A percentile compares a stretch with the other conserved stretches of the same genome.
Evolutionary conservation across 2,329 filamentous ascomycete genomes (phyloP).

Genomic region (Albifimbria verrucaria): DNA sequence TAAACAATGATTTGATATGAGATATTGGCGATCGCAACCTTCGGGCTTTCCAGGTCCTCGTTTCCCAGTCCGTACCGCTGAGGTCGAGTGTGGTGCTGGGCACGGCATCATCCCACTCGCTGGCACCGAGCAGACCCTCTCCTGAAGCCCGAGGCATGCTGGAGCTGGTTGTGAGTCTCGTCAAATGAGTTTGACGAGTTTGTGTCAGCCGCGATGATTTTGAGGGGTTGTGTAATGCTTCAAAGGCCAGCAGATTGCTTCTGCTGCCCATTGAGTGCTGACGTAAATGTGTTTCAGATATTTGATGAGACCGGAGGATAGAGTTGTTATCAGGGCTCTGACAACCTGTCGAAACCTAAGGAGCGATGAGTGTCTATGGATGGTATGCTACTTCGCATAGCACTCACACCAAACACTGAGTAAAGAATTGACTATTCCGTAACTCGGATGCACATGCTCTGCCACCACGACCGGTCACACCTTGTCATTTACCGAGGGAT

Average conservation of each 20-base stretch:
- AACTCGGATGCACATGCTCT: too few species aligned
- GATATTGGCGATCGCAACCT: not conserved
- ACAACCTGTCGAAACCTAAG: not conserved
- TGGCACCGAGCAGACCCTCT: slow-evolving; percentile 29
- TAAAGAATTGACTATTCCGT: too few species aligned
- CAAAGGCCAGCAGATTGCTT: not conserved
- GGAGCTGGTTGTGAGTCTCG: not conserved
- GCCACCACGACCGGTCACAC: too few species aligned
- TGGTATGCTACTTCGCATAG: too few species aligned
- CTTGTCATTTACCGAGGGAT: too few species aligned
- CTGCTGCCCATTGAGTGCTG: not conserved
- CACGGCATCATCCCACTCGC: slow-evolving; percentile 30
- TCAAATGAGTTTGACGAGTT: not conserved
- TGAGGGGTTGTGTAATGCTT: not conserved
- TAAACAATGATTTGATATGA: slow-evolving; percentile 9
- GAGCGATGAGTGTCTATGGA: too few species aligned
- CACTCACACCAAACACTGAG: too few species aligned
- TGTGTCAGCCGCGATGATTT: not conserved
- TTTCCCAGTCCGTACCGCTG: not conserved
- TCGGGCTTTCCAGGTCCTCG: not conserved
- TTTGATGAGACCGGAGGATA: not conserved
- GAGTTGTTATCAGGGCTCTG: not conserved
- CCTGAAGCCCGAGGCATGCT: slow-evolving; percentile 24
- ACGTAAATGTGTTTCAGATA: not conserved
- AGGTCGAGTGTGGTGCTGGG: not conserved